Evolutionary conservation across 805 yeast species (phyloP).

Genomic region (Sugiyamaella valdiviana): DNA sequence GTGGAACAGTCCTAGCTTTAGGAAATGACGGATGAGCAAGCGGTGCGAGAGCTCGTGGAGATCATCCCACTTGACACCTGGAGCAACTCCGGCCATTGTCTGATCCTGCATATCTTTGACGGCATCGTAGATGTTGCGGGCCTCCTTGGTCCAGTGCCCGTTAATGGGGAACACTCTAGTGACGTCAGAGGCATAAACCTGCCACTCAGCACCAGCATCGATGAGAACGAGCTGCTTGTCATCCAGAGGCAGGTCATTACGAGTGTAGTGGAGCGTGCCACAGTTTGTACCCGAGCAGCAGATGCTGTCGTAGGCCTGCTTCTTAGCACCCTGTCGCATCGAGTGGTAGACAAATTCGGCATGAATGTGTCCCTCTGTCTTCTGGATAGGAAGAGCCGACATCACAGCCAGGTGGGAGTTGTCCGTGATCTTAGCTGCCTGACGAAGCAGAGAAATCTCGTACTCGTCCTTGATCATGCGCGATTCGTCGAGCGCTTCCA

Average conservation of each 20-base stretch:
- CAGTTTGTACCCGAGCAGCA: conserved; percentile 92
- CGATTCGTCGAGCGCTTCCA: conserved; percentile 77
- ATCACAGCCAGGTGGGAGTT: conserved; percentile 85
- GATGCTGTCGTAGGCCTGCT: conserved; percentile 87
- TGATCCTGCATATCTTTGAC: conserved; percentile 77
- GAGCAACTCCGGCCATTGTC: conserved; percentile 66
- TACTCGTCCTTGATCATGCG: conserved; percentile 77
- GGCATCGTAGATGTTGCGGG: conserved; percentile 68
- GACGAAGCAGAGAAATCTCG: conserved; percentile 69
- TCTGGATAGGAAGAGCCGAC: conserved; percentile 85
- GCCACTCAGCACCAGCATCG: conserved; percentile 98
- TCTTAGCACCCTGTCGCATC: conserved; percentile 85
- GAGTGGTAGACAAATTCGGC: conserved; percentile 95
- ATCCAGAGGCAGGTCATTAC: conserved; percentile 60
- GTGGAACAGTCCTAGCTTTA: conserved; percentile 70
- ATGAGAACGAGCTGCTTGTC: conserved; percentile 65
- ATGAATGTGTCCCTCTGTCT: conserved; percentile 83
- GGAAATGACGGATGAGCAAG: conserved; percentile 63
- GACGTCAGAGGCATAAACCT: conserved; percentile 85
- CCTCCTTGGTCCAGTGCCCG: conserved; percentile 88
- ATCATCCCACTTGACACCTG: conserved; percentile 83
- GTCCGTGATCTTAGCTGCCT: conserved; percentile 81
- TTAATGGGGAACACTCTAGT: conserved; percentile 90
- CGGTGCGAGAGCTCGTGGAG: conserved; percentile 75
- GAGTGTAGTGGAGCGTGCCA: conserved; percentile 84